These are phyloP conservation scores for Mrakia frigida DNA, from an alignment of 768 basidiomycete species.

Conservation along the genomic window DNA sequence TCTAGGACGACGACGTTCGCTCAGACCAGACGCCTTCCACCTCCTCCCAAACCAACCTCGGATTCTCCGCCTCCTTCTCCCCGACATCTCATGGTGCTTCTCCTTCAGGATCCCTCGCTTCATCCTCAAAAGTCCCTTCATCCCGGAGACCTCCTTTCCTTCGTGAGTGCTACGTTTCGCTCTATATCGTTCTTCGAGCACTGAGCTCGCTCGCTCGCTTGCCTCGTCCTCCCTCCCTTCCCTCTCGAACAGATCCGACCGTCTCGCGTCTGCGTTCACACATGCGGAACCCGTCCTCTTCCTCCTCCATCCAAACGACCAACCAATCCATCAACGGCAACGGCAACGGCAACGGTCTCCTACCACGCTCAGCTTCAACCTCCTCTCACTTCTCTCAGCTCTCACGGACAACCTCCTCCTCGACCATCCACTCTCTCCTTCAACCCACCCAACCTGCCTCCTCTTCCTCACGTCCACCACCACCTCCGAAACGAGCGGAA, in stretches of 20 bases:
- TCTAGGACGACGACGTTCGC: conserved; percentile 5
- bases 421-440: conserved; percentile 29
- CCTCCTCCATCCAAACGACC: conserved; percentile 33
- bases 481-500: background rate
- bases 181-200: background rate
- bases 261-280: conserved; percentile 45
- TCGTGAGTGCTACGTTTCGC: background rate
- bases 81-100: conserved; percentile 12
- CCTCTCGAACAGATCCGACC: conserved; percentile 35
- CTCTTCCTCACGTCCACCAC: background rate
- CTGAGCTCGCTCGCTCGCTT: conserved; percentile 32
- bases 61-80: conserved; percentile 22
- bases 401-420: conserved; percentile 30
- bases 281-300: conserved; percentile 38
- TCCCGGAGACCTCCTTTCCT: conserved; percentile 24
- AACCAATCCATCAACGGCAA: background rate
- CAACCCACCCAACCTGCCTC: background rate
- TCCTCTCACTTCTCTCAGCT: conserved; percentile 33
- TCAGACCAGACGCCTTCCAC: conserved; percentile 31
- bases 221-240: conserved; percentile 7
- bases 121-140: conserved; percentile 32
- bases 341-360: background rate
- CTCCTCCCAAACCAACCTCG: conserved; percentile 12
- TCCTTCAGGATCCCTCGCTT: conserved; percentile 29
- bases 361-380: conserved; percentile 5